These are phyloP conservation scores for Gentiana macrophylla DNA, from an alignment of 257 asterid species.

Conservation along the genomic window DNA sequence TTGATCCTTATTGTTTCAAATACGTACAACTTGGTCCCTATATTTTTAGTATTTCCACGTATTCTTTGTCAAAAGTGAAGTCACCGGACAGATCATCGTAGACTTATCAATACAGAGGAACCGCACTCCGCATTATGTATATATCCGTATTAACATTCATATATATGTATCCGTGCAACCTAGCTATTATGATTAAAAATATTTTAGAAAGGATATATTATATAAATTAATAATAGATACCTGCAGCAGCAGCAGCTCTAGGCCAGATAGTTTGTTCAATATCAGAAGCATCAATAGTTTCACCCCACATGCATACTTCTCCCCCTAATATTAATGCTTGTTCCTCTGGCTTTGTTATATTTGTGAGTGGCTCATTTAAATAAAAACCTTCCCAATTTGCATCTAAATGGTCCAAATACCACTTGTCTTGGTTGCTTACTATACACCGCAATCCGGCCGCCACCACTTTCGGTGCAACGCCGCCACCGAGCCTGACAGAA, in stretches of 20 bases:
- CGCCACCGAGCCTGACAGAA: conserved; percentile 63
- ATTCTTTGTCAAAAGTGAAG: too few species aligned
- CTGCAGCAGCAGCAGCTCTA: conserved; percentile 97
- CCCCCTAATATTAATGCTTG: conserved; percentile 76
- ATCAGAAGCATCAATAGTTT: conserved; percentile 59
- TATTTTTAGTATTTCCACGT: too few species aligned
- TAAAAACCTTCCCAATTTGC: conserved; percentile 75
- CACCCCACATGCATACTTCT: conserved; percentile 90
- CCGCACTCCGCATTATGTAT: too few species aligned
- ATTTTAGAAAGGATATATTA: too few species aligned
- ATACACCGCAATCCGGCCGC: conserved; percentile 78
- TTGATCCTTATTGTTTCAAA: too few species aligned
- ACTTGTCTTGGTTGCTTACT: conserved; percentile 87
- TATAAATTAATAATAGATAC: conserved; percentile 17
- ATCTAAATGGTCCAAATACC: conserved; percentile 85
- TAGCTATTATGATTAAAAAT: too few species aligned
- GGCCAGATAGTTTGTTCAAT: conserved; percentile 94
- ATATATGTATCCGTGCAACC: too few species aligned
- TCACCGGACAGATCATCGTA: too few species aligned
- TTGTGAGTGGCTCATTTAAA: conserved; percentile 67
- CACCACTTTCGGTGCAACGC: conserved; percentile 62
- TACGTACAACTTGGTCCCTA: too few species aligned
- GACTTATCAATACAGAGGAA: too few species aligned
- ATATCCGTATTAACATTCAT: too few species aligned
- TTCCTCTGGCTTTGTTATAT: conserved; percentile 54